Base-by-base conservation (phyloP, 2,329 filamentous ascomycete species). In the Emergomyces orientalis region DNA sequence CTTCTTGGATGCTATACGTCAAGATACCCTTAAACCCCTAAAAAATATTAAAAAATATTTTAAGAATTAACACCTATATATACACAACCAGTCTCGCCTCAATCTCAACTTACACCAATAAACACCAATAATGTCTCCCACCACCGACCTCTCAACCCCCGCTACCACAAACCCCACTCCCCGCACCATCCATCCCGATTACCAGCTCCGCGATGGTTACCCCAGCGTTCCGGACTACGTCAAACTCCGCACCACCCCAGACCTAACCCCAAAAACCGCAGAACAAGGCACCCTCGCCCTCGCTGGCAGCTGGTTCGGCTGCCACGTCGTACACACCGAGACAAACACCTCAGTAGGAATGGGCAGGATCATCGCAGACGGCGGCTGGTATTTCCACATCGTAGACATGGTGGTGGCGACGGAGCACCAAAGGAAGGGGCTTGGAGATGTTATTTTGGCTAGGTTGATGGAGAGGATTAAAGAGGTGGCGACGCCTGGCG, bases 321-420 rank as follows among this genome's bases (percentile, higher is more conserved):
- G 75, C 58, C 75, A 76, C 67, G 67, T 79, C 60, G 71, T 70
- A 1, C 72, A 73, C 63, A 63, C 67, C 5, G 59, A 61, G 7
- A 34, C 41, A 14, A 25, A 63, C 22, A 66, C 63, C n/a, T 62
- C 68, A 0, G 73, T 82, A 6, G 80, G 72, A 0, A 83, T 82
- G 81, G 81, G 80, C 58, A 76, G 81, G 25, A 72, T 83, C 32
- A 72, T 82, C 62, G 78, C 80, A 14, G 81, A 83, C 64, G 80
- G 81, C 7, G 78, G 77, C 6, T 80, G 81, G 72, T 82, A 82
- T 66, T 81, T 82, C 60, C 71, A 78, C 52, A 74, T 83, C 59
- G 77, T 77, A 25, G 81, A 83, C 66, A 79, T 84, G 70, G 79
- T 77, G 1, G 77, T 81, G n/a, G 71, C 80, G 55, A 78, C 80